These are phyloP conservation scores for Evansstolkia leycettana DNA, from an alignment of 495 filamentous ascomycete species.

Conservation along the genomic window DNA sequence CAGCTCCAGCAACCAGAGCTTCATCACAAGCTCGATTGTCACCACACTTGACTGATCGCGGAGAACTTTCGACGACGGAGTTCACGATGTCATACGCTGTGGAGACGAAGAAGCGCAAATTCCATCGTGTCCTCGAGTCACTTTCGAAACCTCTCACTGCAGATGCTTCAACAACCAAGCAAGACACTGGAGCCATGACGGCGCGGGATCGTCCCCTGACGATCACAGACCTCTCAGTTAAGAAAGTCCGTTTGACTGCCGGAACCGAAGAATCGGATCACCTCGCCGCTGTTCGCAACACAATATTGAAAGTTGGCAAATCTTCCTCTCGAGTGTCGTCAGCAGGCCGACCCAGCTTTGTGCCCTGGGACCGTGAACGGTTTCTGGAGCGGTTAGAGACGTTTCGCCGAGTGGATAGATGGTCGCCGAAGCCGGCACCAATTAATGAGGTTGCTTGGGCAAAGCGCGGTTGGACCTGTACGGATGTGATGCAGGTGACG, in stretches of 20 bases:
- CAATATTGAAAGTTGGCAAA: constrained; percentile 14
- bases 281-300: constrained; percentile 13
- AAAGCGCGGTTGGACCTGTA: constrained; percentile 83
- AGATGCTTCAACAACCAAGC: constrained; percentile 10
- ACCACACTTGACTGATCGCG: no score
- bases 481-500: constrained; percentile 65
- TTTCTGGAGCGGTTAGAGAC: constrained; percentile 76
- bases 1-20: not conserved
- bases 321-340: constrained; percentile 12
- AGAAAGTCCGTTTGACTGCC: constrained; percentile 24
- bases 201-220: constrained; percentile 17
- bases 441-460: constrained; percentile 94
- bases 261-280: constrained; percentile 13
- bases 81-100: constrained; percentile 35
- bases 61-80: no score
- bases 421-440: constrained; percentile 60
- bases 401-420: constrained; percentile 80
- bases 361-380: constrained; percentile 70
- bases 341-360: constrained; percentile 44
- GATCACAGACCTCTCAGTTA: constrained; percentile 24
- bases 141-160: constrained; percentile 23
- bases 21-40: not conserved
- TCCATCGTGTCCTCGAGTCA: constrained; percentile 43
- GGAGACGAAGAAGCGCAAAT: constrained; percentile 44
- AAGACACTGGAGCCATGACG: constrained; percentile 12